phyloP scores from a whole-genome alignment of 179 eudicot species.

The Vitellaria paradoxa region DNA sequence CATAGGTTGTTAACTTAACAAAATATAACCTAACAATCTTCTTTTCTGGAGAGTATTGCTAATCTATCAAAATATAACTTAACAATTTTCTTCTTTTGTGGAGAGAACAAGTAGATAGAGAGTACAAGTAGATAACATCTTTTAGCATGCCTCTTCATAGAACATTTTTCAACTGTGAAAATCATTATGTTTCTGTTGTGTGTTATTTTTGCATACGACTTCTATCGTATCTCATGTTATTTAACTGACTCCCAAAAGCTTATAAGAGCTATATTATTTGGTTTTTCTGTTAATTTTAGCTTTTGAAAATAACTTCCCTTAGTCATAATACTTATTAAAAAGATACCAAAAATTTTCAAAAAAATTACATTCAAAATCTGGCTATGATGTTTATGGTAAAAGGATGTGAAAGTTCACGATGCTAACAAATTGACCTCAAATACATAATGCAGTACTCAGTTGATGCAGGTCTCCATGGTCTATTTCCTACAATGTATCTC shows the following conservation, averaged over 20 bases:
- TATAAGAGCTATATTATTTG: not conserved
- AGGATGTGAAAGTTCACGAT: not conserved
- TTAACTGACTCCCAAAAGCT: not conserved
- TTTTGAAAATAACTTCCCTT: not conserved
- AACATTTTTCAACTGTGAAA: not conserved
- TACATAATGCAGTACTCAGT: no score
- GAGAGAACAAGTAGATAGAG: no score
- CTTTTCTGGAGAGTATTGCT: not conserved
- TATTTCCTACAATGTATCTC: no score
- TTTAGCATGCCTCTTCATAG: conserved; percentile 4
- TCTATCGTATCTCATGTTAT: not conserved
- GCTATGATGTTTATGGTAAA: not conserved
- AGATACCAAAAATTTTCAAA: not conserved
- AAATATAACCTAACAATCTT: no score
- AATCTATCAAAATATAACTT: no score
- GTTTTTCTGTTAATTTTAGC: not conserved
- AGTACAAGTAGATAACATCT: not conserved
- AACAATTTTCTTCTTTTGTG: not conserved
- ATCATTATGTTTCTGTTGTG: not conserved
- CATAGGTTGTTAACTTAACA: no score
- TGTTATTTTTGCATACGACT: not conserved
- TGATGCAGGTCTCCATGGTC: no score
- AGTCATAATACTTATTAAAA: not conserved
- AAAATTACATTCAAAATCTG: not conserved
- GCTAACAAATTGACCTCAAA: not conserved